phyloP scores from a whole-genome alignment of 1,139 yeast genomes.

The Debaryomyces subglobosus region DNA sequence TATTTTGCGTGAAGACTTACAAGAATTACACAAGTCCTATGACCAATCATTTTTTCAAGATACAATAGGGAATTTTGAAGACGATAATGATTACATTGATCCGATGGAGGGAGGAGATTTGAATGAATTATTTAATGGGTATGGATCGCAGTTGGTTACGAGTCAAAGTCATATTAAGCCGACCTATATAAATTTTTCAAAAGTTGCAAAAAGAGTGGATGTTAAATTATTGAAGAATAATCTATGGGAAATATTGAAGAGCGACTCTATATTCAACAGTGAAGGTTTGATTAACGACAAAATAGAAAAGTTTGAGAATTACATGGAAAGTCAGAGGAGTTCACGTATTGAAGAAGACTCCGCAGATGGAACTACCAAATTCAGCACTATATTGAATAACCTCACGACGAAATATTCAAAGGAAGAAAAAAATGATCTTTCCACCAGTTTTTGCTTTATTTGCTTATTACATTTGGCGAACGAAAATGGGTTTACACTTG shows the following conservation, averaged over 20 bases:
- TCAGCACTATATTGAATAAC: conserved; percentile 51
- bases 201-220: conserved; percentile 83
- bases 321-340: conserved; percentile 1
- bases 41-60: conserved; percentile 16
- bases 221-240: conserved; percentile 78
- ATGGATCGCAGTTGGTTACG: conserved; percentile 23
- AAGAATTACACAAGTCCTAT: conserved; percentile 19
- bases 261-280: background rate
- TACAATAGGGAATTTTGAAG: conserved; percentile 5
- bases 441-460: conserved; percentile 86
- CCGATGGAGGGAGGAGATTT: conserved; percentile 7
- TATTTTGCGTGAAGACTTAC: conserved; percentile 20
- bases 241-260: conserved; percentile 57
- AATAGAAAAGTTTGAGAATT: conserved; percentile 6
- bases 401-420: conserved; percentile 53
- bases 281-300: conserved; percentile 36
- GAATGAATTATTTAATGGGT: background rate
- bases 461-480: conserved; percentile 86
- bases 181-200: conserved; percentile 71
- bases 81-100: conserved; percentile 9
- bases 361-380: conserved; percentile 25
- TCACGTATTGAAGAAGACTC: conserved; percentile 10
- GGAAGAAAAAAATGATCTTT: conserved; percentile 62
- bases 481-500: conserved; percentile 74
- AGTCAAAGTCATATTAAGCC: conserved; percentile 51